Conservation (phyloP, 768 basidiomycete species). For the Mycena pura region DNA sequence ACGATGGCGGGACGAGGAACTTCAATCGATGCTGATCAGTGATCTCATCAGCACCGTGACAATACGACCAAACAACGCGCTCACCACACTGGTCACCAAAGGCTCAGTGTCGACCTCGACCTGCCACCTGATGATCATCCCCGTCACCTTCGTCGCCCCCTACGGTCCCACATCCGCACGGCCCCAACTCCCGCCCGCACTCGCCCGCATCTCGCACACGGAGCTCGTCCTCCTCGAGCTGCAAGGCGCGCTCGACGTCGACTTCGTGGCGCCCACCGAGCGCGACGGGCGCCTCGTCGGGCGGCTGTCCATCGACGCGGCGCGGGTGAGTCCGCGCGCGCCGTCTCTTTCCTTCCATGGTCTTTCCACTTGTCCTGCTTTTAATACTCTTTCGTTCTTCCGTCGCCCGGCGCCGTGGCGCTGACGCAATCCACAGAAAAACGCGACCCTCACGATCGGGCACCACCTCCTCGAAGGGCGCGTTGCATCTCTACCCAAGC, state of each 20-base stretch:
- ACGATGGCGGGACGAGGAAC: too few species aligned
- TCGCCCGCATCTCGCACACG: conserved; percentile 78
- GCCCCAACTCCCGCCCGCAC: conserved; percentile 63
- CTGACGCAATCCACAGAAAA: conserved; percentile 54
- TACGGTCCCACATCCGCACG: conserved; percentile 41
- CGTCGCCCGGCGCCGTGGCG: too few species aligned
- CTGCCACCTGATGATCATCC: conserved; percentile 75
- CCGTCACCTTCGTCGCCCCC: conserved; percentile 54
- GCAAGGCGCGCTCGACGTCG: conserved; percentile 82
- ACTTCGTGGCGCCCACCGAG: conserved; percentile 56
- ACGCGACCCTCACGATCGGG: conserved; percentile 82
- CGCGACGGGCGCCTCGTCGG: conserved; percentile 80
- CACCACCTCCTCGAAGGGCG: conserved; percentile 93
- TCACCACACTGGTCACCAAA: too few species aligned
- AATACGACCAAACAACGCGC: too few species aligned
- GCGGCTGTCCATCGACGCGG: conserved; percentile 68
- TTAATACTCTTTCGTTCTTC: too few species aligned
- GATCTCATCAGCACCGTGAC: too few species aligned
- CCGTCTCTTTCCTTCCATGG: background rate
- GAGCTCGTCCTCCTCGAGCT: conserved; percentile 87
- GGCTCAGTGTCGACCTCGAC: too few species aligned
- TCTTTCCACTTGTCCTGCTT: background rate
- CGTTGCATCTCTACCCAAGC: conserved; percentile 75
- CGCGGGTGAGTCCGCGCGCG: conserved; percentile 55
- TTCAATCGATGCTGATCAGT: too few species aligned